Percentiles rank a stretch among this genome's conserved stretches.
These are phyloP conservation scores for Epichloe sibirici DNA, from an alignment of 2,329 filamentous ascomycete species.

Conservation along the genomic window DNA sequence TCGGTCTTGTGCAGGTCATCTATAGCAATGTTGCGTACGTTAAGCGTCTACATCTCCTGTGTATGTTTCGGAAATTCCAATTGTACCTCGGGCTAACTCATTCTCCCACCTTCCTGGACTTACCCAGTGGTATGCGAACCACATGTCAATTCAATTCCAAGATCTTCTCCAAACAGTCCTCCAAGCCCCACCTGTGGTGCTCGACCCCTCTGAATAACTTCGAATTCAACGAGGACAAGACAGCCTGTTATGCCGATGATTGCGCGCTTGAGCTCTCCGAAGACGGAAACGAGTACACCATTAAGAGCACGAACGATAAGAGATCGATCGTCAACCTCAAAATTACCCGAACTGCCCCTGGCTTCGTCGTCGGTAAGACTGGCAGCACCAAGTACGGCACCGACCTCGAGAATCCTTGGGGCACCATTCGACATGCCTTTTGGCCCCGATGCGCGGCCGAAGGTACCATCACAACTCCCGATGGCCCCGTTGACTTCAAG, in stretches of 20 bases:
- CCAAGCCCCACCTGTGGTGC: slow-evolving; percentile 70
- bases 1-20: slow-evolving; percentile 80
- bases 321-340: slow-evolving; percentile 76
- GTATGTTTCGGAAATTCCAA: background rate
- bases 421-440: slow-evolving; percentile 81
- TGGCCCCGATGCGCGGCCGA: slow-evolving; percentile 80
- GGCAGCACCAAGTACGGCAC: slow-evolving; percentile 80
- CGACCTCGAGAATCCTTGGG: slow-evolving; percentile 78
- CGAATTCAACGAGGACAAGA: slow-evolving; percentile 74
- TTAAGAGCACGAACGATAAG: slow-evolving; percentile 82
- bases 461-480: slow-evolving; percentile 72
- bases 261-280: slow-evolving; percentile 76
- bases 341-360: slow-evolving; percentile 62
- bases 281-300: slow-evolving; percentile 68
- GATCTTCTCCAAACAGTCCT: slow-evolving; percentile 65
- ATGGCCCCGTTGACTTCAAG: slow-evolving; percentile 69
- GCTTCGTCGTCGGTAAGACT: slow-evolving; percentile 73
- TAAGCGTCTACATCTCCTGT: background rate
- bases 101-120: background rate
- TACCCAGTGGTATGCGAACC: slow-evolving; percentile 65
- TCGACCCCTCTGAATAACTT: slow-evolving; percentile 67
- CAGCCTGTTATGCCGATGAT: slow-evolving; percentile 75
- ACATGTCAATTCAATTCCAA: slow-evolving; percentile 93
- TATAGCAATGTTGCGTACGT: slow-evolving; percentile 93
- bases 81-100: background rate